Conservation (phyloP, 129 eudicot species). For the Helichrysum umbraculigerum region DNA sequence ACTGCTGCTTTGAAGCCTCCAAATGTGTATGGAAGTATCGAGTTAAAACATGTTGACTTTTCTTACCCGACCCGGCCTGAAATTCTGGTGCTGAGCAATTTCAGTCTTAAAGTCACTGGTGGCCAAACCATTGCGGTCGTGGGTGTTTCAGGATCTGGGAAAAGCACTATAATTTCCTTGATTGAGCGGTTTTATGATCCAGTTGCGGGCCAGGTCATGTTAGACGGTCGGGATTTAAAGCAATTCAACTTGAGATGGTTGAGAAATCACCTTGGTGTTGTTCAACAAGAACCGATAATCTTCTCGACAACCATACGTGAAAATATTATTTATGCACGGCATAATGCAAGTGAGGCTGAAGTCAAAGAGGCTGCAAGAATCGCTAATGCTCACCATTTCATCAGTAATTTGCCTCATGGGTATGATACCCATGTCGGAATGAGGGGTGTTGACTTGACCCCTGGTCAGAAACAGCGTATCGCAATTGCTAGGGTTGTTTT, state of each 20-base stretch:
- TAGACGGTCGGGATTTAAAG: slow-evolving; percentile 84
- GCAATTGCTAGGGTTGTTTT: slow-evolving; percentile 96
- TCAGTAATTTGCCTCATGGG: slow-evolving; percentile 96
- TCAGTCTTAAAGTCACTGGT: slow-evolving; percentile 82
- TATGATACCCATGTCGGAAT: slow-evolving; percentile 99
- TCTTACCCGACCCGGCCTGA: slow-evolving; percentile 93
- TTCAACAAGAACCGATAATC: slow-evolving; percentile 94
- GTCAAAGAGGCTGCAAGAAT: slow-evolving; percentile 97
- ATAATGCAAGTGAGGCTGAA: slow-evolving; percentile 96
- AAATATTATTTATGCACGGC: slow-evolving; percentile 92
- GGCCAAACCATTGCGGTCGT: slow-evolving; percentile 97
- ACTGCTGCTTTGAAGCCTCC: slow-evolving; percentile 86
- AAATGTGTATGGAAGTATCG: slow-evolving; percentile 94
- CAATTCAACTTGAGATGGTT: slow-evolving; percentile 84
- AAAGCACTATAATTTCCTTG: slow-evolving; percentile 89
- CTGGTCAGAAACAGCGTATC: slow-evolving; percentile 94
- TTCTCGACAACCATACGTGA: slow-evolving; percentile 89
- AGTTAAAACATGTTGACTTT: slow-evolving; percentile 76
- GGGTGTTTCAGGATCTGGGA: slow-evolving; percentile 98
- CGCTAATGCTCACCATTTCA: slow-evolving; percentile 96
- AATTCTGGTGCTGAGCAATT: slow-evolving; percentile 82
- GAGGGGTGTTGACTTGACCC: slow-evolving; percentile 95
- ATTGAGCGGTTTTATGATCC: slow-evolving; percentile 95
- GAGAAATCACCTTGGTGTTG: slow-evolving; percentile 88
- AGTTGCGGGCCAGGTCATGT: slow-evolving; percentile 75